Evolutionary conservation across 176 grass and related monocot species (phyloP).

Genomic region (Secale cereale): DNA sequence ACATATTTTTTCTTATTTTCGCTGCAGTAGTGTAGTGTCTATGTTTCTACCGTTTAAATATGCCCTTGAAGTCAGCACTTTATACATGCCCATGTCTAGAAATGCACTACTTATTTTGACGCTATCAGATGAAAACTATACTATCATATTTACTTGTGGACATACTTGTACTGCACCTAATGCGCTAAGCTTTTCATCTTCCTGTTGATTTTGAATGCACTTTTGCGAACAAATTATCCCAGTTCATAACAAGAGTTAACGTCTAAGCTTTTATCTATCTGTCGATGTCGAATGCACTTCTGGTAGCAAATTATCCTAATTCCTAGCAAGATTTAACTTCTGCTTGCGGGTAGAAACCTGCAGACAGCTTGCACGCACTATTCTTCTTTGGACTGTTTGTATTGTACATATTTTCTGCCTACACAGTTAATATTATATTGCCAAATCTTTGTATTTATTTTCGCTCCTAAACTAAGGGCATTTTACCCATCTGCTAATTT

Average conservation of each 20-base stretch:
- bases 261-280: neutral
- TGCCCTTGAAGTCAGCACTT: neutral
- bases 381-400: neutral
- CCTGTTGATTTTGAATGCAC: neutral
- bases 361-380: neutral
- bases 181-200: neutral
- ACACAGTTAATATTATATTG: conserved; percentile 12
- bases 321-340: conserved; percentile 2
- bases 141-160: conserved; percentile 1
- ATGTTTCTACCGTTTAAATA: neutral
- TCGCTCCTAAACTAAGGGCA: neutral
- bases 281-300: neutral
- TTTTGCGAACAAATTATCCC: neutral
- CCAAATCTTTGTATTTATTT: conserved; percentile 1
- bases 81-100: neutral
- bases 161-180: conserved; percentile 2
- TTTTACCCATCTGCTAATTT: conserved; percentile 24
- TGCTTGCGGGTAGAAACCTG: neutral
- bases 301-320: neutral
- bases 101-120: conserved; percentile 1
- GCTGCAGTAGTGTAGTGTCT: neutral
- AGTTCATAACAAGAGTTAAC: conserved; percentile 3
- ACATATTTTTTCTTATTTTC: neutral
- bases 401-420: neutral
- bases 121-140: neutral